Evolutionary conservation across 306 rosid genomes (phyloP).

Genomic region (Coriaria nepalensis): DNA sequence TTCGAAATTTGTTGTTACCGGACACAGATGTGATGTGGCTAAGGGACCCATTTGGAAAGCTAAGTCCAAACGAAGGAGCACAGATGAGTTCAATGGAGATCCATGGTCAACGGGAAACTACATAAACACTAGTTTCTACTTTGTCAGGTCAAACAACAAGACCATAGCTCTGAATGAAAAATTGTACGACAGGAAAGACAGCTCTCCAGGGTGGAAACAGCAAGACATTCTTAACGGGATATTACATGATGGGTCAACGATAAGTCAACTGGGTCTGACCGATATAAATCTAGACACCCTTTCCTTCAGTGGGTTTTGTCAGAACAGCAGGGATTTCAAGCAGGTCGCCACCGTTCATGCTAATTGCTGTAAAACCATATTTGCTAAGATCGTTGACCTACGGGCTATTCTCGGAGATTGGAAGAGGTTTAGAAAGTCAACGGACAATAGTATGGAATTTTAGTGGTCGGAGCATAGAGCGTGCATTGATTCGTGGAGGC

Average conservation of each 20-base stretch:
- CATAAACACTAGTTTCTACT: constrained; percentile 32
- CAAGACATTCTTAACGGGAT: constrained; percentile 4
- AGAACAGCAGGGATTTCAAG: not conserved
- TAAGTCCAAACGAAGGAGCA: constrained; percentile 17
- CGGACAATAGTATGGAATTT: not conserved
- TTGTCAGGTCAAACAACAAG: constrained; percentile 21
- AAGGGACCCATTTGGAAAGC: constrained; percentile 22
- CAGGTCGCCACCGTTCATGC: constrained; percentile 12
- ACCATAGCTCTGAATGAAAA: constrained; percentile 16
- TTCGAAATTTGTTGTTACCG: constrained; percentile 2
- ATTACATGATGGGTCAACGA: constrained; percentile 2
- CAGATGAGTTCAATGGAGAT: constrained; percentile 17
- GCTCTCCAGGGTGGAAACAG: constrained; percentile 6
- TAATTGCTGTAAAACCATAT: constrained; percentile 11
- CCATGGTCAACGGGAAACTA: constrained; percentile 13
- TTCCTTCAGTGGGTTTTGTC: constrained; percentile 13
- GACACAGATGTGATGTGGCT: constrained; percentile 30
- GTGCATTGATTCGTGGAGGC: constrained; percentile 3
- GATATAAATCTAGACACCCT: constrained; percentile 5
- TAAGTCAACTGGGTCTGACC: not conserved
- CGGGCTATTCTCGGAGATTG: constrained; percentile 8
- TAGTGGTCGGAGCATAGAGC: constrained; percentile 5
- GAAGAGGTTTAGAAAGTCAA: constrained; percentile 4
- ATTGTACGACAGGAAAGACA: constrained; percentile 15
- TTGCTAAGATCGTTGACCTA: constrained; percentile 7